Evolutionary conservation across 495 filamentous ascomycete genomes (phyloP).

Genomic region (Hypoxylon crocopeplum): DNA sequence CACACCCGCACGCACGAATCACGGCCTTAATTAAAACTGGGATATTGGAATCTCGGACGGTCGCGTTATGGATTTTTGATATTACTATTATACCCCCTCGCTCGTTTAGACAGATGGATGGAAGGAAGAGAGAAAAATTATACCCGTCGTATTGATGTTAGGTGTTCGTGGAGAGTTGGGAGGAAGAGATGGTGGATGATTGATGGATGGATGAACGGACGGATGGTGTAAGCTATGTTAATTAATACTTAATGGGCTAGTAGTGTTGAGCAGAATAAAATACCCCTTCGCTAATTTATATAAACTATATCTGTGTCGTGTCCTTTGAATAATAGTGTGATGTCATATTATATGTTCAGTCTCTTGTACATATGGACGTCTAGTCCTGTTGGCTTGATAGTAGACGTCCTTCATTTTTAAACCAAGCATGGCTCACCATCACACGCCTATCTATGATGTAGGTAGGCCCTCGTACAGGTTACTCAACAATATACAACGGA

Average conservation of each 20-base stretch:
- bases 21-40: conserved; percentile 3
- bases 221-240: background rate
- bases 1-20: too few relatives aligned
- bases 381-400: too few relatives aligned
- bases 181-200: background rate
- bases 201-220: background rate
- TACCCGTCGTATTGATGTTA: conserved; percentile 25
- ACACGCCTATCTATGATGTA: too few relatives aligned
- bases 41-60: conserved; percentile 3
- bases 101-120: conserved; percentile 23
- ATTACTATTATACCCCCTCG: conserved; percentile 23
- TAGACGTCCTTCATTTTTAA: too few relatives aligned
- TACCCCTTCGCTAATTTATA: conserved; percentile 19
- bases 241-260: conserved; percentile 31
- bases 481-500: too few relatives aligned
- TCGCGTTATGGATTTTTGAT: conserved; percentile 1
- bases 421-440: too few relatives aligned
- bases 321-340: too few relatives aligned
- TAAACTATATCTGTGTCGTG: too few relatives aligned
- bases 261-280: conserved; percentile 18
- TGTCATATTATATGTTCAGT: too few relatives aligned
- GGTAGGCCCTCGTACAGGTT: too few relatives aligned
- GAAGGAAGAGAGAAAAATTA: conserved; percentile 2
- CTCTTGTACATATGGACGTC: too few relatives aligned
- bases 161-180: background rate